A percentile compares a stretch with the other conserved stretches of the same genome.
Evolutionary conservation across 202 grass and related monocot species (phyloP).

Genomic region (Digitaria exilis): DNA sequence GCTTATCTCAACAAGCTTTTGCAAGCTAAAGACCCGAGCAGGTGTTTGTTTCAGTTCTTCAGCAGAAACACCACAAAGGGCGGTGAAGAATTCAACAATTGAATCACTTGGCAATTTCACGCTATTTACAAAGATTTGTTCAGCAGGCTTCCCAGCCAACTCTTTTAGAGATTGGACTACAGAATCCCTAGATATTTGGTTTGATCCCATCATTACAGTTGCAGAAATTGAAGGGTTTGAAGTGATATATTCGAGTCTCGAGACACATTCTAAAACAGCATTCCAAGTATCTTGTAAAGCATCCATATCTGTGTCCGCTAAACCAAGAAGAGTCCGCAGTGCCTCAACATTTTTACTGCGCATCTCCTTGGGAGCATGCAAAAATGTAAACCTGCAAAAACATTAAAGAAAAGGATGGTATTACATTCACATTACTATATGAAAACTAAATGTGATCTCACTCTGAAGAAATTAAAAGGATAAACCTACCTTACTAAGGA

Average conservation of each 20-base stretch:
- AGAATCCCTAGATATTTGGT: slow-evolving; percentile 97
- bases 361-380: slow-evolving; percentile 98
- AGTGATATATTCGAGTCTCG: slow-evolving; percentile 95
- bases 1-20: slow-evolving; percentile 99
- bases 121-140: slow-evolving; percentile 97
- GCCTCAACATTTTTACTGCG: slow-evolving; percentile 99
- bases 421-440: slow-evolving; percentile 18
- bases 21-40: slow-evolving; percentile 94
- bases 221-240: slow-evolving; percentile 77
- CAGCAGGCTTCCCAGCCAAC: slow-evolving; percentile 89
- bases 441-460: slow-evolving; percentile 19
- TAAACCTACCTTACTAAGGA: slow-evolving; percentile 81
- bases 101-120: slow-evolving; percentile 97
- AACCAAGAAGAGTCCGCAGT: slow-evolving; percentile 79
- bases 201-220: slow-evolving; percentile 95
- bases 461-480: slow-evolving; percentile 26
- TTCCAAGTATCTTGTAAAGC: slow-evolving; percentile 98
- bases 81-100: slow-evolving; percentile 95
- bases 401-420: slow-evolving; percentile 21
- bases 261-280: slow-evolving; percentile 99
- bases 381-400: slow-evolving; percentile 89
- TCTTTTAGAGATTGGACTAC: slow-evolving; percentile 90
- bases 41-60: slow-evolving; percentile 98
- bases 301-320: slow-evolving; percentile 88
- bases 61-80: slow-evolving; percentile 88